These are phyloP conservation scores for Backusella mclennaniae DNA, from an alignment of 192 early-diverging fungal genomes.

Conservation along the genomic window DNA sequence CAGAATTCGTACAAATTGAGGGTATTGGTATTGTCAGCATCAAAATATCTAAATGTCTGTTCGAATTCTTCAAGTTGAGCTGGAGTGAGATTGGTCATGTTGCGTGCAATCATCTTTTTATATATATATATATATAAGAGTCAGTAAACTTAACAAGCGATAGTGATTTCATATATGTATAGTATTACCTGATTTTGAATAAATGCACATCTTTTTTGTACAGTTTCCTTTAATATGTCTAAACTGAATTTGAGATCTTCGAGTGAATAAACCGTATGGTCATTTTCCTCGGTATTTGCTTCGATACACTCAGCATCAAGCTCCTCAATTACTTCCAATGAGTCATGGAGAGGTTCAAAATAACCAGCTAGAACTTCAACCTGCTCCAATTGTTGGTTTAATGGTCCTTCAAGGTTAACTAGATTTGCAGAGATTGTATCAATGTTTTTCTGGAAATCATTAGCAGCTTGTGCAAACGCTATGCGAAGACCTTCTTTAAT, in stretches of 20 bases:
- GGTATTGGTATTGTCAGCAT: slow-evolving; percentile 82
- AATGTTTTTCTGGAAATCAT: slow-evolving; percentile 71
- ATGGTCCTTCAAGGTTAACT: slow-evolving; percentile 72
- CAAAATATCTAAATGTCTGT: slow-evolving; percentile 89
- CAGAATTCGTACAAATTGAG: slow-evolving; percentile 80
- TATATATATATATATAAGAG: no score
- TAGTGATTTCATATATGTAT: not conserved
- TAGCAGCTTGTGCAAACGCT: slow-evolving; percentile 82
- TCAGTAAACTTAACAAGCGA: not conserved
- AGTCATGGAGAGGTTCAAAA: slow-evolving; percentile 49
- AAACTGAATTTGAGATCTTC: slow-evolving; percentile 90
- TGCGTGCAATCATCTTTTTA: slow-evolving; percentile 81
- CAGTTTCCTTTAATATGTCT: slow-evolving; percentile 71
- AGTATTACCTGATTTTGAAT: slow-evolving; percentile 85
- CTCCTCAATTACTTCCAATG: slow-evolving; percentile 55
- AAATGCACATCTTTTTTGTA: slow-evolving; percentile 80
- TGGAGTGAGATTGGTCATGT: slow-evolving; percentile 91
- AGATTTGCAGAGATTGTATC: slow-evolving; percentile 69
- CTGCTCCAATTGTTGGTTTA: slow-evolving; percentile 55
- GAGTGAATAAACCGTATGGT: slow-evolving; percentile 88
- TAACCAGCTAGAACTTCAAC: slow-evolving; percentile 59
- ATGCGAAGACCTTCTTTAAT: slow-evolving; percentile 80
- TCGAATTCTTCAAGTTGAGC: slow-evolving; percentile 92
- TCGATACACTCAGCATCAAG: slow-evolving; percentile 70
- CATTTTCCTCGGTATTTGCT: slow-evolving; percentile 92